Conservation (phyloP, 805 yeast genomes). For the Lachancea sp. region DNA sequence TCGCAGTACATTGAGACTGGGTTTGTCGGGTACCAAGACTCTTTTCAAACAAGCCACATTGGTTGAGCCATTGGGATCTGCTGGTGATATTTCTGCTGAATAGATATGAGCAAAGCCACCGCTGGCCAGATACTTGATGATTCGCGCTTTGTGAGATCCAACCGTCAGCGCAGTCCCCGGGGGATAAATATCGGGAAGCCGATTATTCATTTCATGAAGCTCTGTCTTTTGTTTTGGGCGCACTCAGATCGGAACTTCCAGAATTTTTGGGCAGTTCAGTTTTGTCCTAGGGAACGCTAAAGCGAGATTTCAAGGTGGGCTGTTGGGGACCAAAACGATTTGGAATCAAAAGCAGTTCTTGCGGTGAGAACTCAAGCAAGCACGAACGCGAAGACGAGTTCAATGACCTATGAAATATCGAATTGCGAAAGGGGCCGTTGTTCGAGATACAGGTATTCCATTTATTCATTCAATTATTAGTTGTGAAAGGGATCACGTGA, state of each 20-base stretch:
- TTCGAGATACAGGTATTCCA: neutral
- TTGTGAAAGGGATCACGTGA: neutral
- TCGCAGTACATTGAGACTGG: slow-evolving; percentile 69
- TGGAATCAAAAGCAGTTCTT: too few species aligned
- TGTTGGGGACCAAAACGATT: too few species aligned
- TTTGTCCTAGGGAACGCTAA: too few species aligned
- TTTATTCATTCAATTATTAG: neutral
- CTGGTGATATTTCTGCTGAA: slow-evolving; percentile 62
- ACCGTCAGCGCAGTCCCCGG: slow-evolving; percentile 78
- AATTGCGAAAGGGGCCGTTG: neutral
- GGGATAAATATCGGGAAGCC: slow-evolving; percentile 56
- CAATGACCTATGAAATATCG: neutral
- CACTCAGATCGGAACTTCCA: too few species aligned
- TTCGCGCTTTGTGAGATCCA: slow-evolving; percentile 70
- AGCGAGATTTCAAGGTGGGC: too few species aligned
- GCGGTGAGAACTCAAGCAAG: too few species aligned
- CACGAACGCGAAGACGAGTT: too few species aligned
- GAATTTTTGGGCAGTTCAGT: too few species aligned
- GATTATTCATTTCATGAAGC: slow-evolving; percentile 33
- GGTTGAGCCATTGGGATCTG: slow-evolving; percentile 43
- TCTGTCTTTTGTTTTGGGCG: neutral
- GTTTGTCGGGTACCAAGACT: slow-evolving; percentile 91
- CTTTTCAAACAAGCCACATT: slow-evolving; percentile 78
- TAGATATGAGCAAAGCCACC: slow-evolving; percentile 98
- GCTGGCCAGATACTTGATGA: slow-evolving; percentile 68